phyloP scores from a whole-genome alignment of 805 yeast species.

The Yamadazyma tumulicola region DNA sequence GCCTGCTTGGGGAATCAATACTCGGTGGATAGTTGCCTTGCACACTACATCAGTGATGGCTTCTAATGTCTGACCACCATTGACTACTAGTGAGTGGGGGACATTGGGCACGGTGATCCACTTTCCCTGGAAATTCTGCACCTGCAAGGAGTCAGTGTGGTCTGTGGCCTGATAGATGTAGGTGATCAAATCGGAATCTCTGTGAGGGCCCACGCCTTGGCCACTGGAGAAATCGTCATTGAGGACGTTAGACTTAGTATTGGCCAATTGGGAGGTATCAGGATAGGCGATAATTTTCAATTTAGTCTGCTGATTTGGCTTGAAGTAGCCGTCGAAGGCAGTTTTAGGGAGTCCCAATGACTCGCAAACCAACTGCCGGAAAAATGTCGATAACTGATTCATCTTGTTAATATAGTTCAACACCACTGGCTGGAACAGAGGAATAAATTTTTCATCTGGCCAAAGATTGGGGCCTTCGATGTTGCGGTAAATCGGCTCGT shows the following conservation, averaged over 20 bases:
- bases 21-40: conserved; percentile 58
- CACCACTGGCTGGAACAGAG: conserved; percentile 42
- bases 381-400: conserved; percentile 38
- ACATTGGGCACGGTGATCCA: conserved; percentile 56
- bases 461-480: conserved; percentile 58
- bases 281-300: conserved; percentile 60
- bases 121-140: conserved; percentile 50
- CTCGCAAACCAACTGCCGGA: conserved; percentile 51
- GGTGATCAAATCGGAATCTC: conserved; percentile 62
- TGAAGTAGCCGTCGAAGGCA: conserved; percentile 47
- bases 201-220: conserved; percentile 64
- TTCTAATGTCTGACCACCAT: conserved; percentile 60
- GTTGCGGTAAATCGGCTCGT: conserved; percentile 42
- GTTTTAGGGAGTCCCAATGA: conserved; percentile 47
- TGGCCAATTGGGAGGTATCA: conserved; percentile 27
- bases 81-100: conserved; percentile 49
- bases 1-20: conserved; percentile 39
- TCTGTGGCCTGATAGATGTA: conserved; percentile 55
- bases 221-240: conserved; percentile 26
- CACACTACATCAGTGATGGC: conserved; percentile 57
- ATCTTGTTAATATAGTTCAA: conserved; percentile 43
- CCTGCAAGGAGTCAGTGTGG: conserved; percentile 50
- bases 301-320: conserved; percentile 48
- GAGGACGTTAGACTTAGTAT: conserved; percentile 19
- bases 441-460: conserved; percentile 42